Evolutionary conservation across 1,284 basidiomycete species (phyloP).

Genomic region (Cutaneotrichosporon sp.): DNA sequence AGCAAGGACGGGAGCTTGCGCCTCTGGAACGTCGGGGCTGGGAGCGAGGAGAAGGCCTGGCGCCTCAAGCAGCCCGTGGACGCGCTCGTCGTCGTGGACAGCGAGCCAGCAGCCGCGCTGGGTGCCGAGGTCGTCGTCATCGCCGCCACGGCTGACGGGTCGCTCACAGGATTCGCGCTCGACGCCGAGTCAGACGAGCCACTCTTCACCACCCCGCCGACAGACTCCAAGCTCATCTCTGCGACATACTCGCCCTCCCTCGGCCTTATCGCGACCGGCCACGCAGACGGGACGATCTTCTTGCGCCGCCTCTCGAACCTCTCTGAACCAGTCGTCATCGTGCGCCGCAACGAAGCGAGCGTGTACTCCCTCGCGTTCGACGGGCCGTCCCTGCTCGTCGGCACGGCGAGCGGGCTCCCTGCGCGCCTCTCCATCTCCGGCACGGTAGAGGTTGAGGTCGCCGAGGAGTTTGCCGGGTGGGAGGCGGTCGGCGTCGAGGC

Average conservation of each 20-base stretch:
- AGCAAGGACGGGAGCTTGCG: constrained; percentile 69
- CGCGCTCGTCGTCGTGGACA: constrained; percentile 31
- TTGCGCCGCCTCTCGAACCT: constrained; percentile 58
- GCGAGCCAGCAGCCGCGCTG: constrained; percentile 25
- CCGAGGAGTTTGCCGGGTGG: constrained; percentile 52
- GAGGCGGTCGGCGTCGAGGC: constrained; percentile 47
- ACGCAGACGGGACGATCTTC: constrained; percentile 62
- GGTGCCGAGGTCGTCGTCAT: constrained; percentile 37
- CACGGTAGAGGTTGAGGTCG: constrained; percentile 17
- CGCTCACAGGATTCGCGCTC: constrained; percentile 57
- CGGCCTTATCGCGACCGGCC: constrained; percentile 64
- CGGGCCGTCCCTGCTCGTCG: constrained; percentile 38
- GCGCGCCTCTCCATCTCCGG: constrained; percentile 31
- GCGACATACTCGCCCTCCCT: constrained; percentile 57
- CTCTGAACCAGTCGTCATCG: constrained; percentile 50
- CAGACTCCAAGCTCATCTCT: constrained; percentile 58
- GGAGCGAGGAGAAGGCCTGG: constrained; percentile 57
- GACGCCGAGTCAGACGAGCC: constrained; percentile 41
- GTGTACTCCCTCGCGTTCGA: constrained; percentile 61
- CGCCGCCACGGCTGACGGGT: constrained; percentile 62
- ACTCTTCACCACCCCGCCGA: constrained; percentile 41
- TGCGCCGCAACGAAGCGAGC: constrained; percentile 61
- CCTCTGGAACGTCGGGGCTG: constrained; percentile 71
- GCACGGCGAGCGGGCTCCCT: constrained; percentile 49
- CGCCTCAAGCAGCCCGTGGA: constrained; percentile 34